Conservation (phyloP, 768 basidiomycete genomes). For the Rhodotorula toruloides region DNA sequence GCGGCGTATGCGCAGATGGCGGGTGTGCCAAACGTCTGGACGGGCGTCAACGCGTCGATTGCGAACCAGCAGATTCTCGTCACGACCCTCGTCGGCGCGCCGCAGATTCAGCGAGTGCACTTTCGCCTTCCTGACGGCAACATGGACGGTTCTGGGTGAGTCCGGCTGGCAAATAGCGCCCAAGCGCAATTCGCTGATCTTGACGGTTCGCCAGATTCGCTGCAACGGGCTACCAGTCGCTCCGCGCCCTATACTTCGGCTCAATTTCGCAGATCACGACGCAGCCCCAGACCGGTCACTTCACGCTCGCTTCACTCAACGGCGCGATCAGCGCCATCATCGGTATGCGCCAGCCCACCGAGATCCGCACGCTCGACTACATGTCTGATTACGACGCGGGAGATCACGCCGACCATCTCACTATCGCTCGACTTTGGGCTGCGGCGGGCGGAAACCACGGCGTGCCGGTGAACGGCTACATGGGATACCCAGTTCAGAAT, state of each 20-base stretch:
- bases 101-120: constrained; percentile 29
- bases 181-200: not conserved
- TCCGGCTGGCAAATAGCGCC: not conserved
- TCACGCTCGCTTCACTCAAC: constrained; percentile 27
- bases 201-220: not conserved
- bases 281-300: constrained; percentile 21
- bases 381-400: constrained; percentile 28
- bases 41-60: constrained; percentile 15
- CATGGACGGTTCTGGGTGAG: constrained; percentile 20
- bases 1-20: constrained; percentile 38
- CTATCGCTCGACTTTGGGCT: constrained; percentile 2
- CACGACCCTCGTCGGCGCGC: constrained; percentile 27
- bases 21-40: constrained; percentile 25
- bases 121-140: constrained; percentile 38
- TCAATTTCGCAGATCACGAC: constrained; percentile 28
- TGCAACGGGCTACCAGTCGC: constrained; percentile 6
- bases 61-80: constrained; percentile 31
- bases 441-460: not conserved
- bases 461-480: constrained; percentile 25
- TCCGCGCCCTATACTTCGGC: constrained; percentile 34
- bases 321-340: constrained; percentile 31
- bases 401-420: constrained; percentile 34
- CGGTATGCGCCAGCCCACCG: constrained; percentile 12
- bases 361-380: constrained; percentile 32
- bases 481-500: constrained; percentile 19